Conservation (phyloP, 208 protist species). For the Leishmania lainsoni region DNA sequence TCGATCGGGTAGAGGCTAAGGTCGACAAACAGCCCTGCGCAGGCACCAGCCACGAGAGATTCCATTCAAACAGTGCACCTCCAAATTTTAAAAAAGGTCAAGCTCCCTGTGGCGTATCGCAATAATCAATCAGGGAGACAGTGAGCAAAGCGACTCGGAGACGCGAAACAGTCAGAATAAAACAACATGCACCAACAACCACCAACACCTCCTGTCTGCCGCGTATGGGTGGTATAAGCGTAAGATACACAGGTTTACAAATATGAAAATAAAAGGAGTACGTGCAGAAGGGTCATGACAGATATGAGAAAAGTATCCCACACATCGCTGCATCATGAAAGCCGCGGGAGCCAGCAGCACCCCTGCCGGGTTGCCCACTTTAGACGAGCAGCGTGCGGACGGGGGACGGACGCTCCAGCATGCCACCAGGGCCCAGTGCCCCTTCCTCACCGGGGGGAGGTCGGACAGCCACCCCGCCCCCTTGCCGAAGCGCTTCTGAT, state of each 20-base stretch:
- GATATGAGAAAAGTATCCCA: not conserved
- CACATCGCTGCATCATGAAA: not conserved
- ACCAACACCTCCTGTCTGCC: not conserved
- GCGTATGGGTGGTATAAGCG: not conserved
- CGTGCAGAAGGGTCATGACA: not conserved
- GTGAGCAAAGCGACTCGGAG: not conserved
- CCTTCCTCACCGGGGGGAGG: no score
- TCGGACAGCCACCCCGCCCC: not conserved
- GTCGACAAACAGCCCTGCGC: slow-evolving; percentile 89
- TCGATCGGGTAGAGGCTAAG: slow-evolving; percentile 92
- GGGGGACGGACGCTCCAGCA: no score
- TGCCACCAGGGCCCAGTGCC: no score
- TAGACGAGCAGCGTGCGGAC: no score
- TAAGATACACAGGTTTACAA: not conserved
- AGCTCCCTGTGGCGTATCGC: not conserved
- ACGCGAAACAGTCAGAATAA: not conserved
- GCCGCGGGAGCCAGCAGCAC: not conserved
- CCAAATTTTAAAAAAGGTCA: not conserved
- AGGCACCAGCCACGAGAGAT: slow-evolving; percentile 78
- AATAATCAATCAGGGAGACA: not conserved
- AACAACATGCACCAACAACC: not conserved
- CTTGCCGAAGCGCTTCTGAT: not conserved
- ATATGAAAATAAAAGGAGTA: not conserved
- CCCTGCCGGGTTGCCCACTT: not conserved
- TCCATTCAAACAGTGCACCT: slow-evolving; percentile 46